These are phyloP conservation scores for Rhododendron henanense DNA, from an alignment of 148 eudicot species.

Conservation along the genomic window DNA sequence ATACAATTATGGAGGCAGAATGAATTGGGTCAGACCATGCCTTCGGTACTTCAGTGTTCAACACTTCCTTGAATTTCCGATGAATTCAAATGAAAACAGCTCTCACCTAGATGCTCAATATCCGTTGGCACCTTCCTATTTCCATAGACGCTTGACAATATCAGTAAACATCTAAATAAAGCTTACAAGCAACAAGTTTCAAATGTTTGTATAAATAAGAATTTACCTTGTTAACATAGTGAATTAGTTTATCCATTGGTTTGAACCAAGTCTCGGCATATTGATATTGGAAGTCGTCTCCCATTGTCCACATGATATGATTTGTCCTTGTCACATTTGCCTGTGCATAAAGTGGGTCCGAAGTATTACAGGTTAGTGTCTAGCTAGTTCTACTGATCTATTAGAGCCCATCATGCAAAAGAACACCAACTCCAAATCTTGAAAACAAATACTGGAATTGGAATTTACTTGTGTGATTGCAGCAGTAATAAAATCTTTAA, in stretches of 20 bases:
- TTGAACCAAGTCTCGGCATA: constrained; percentile 96
- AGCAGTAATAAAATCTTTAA: constrained; percentile 61
- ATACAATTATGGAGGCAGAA: not conserved
- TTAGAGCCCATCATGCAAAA: not conserved
- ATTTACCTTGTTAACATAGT: constrained; percentile 75
- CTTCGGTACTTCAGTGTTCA: not conserved
- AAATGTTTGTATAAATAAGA: not conserved
- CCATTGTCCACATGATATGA: constrained; percentile 99
- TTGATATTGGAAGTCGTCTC: constrained; percentile 82
- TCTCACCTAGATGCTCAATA: not conserved
- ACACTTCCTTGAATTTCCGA: not conserved
- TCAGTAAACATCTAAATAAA: not conserved
- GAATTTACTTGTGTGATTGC: constrained; percentile 55
- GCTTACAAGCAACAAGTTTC: not conserved
- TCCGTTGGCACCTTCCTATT: not conserved
- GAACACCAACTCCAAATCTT: not conserved
- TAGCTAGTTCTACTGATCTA: not conserved
- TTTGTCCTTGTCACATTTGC: constrained; percentile 76
- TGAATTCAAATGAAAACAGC: not conserved
- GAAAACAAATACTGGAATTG: not conserved
- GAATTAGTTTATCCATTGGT: constrained; percentile 88
- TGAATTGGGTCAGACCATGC: not conserved
- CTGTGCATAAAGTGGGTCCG: constrained; percentile 25
- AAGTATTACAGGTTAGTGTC: not conserved
- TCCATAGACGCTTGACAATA: not conserved